phyloP scores from a whole-genome alignment of 2,329 filamentous ascomycete species.

The Cercospora sp. region DNA sequence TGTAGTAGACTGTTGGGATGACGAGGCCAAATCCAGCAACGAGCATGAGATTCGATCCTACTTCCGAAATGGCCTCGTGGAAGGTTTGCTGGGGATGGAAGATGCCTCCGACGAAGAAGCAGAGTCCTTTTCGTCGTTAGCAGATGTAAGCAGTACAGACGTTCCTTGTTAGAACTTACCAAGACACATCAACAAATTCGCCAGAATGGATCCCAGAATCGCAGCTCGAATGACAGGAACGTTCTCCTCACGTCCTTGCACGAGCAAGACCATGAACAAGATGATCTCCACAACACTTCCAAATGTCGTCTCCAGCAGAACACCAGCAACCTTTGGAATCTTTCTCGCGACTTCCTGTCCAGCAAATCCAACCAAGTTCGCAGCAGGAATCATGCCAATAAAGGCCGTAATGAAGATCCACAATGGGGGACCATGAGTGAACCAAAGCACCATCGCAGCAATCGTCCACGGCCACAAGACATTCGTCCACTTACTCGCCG shows the following conservation, averaged over 20 bases:
- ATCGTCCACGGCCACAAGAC: slow-evolving; percentile 53
- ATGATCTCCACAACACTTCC: slow-evolving; percentile 79
- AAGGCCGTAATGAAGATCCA: slow-evolving; percentile 53
- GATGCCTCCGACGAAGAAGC: slow-evolving; percentile 76
- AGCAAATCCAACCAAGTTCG: slow-evolving; percentile 59
- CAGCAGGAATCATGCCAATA: slow-evolving; percentile 53
- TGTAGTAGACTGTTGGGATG: slow-evolving; percentile 57
- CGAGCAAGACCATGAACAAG: slow-evolving; percentile 73
- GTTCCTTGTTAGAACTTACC: slow-evolving; percentile 45
- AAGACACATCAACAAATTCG: slow-evolving; percentile 78
- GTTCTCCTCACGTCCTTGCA: slow-evolving; percentile 35
- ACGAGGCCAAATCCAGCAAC: slow-evolving; percentile 64
- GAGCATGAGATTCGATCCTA: slow-evolving; percentile 72
- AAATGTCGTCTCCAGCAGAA: slow-evolving; percentile 55
- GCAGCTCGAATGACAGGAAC: slow-evolving; percentile 72
- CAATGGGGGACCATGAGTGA: slow-evolving; percentile 38
- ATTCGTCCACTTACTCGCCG: slow-evolving; percentile 50
- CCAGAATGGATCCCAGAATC: slow-evolving; percentile 77
- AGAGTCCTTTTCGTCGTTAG: slow-evolving; percentile 46
- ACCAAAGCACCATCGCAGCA: slow-evolving; percentile 50
- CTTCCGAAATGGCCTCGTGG: slow-evolving; percentile 74
- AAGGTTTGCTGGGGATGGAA: slow-evolving; percentile 68
- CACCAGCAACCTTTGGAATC: slow-evolving; percentile 69
- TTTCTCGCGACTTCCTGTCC: slow-evolving; percentile 72
- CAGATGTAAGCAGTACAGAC: too few relatives aligned